These are phyloP conservation scores for Buxus sempervirens DNA, from an alignment of 164 flowering plant species.

Conservation along the genomic window DNA sequence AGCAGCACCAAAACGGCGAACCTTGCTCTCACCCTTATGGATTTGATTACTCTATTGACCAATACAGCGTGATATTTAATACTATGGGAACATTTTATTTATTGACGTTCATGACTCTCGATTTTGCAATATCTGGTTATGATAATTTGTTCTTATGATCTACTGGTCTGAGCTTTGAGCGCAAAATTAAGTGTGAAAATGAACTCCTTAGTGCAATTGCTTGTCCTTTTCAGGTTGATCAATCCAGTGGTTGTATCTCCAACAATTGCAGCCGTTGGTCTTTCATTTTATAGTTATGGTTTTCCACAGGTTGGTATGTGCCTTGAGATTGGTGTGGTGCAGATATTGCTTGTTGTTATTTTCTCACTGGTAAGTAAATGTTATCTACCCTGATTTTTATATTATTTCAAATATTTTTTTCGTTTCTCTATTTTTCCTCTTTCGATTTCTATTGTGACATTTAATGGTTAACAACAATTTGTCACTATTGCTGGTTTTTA, in stretches of 20 bases:
- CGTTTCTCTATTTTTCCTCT: neutral
- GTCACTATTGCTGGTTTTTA: neutral
- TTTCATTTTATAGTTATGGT: slow-evolving; percentile 95
- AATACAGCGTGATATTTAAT: no score
- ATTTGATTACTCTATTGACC: no score
- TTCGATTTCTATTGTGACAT: neutral
- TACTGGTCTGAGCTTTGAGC: neutral
- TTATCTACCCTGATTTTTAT: neutral
- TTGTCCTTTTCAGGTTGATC: slow-evolving; percentile 58
- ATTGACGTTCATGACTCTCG: neutral
- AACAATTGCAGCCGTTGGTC: slow-evolving; percentile 97
- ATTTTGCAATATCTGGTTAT: neutral
- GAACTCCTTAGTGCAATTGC: slow-evolving; percentile 5
- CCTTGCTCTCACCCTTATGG: no score
- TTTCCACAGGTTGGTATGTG: slow-evolving; percentile 89
- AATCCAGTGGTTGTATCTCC: slow-evolving; percentile 98
- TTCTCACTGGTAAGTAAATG: slow-evolving; percentile 84
- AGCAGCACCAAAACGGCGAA: no score
- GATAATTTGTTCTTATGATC: neutral
- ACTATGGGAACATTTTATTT: no score
- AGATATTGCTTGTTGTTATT: slow-evolving; percentile 73
- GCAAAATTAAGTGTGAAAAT: neutral
- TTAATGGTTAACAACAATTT: neutral
- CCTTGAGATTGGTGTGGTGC: slow-evolving; percentile 89
- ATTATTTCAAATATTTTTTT: neutral